Evolutionary conservation across 805 yeast genomes (phyloP).

Genomic region (Schizosaccharomyces cryophilus): DNA sequence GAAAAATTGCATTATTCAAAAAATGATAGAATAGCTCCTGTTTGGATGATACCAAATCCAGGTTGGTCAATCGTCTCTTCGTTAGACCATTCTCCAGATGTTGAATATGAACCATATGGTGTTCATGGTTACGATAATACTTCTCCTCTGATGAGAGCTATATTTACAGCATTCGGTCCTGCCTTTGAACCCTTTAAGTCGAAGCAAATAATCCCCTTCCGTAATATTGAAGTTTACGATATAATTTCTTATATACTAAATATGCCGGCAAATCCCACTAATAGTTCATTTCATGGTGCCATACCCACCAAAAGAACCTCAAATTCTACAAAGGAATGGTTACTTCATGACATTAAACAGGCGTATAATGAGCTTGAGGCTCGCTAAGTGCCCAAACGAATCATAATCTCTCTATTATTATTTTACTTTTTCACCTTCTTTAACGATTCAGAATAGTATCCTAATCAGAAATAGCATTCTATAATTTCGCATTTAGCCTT

Average conservation of each 20-base stretch:
- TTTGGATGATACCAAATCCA: conserved; percentile 63
- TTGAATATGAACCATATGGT: conserved; percentile 38
- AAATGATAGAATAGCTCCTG: conserved; percentile 45
- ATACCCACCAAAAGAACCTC: conserved; percentile 4
- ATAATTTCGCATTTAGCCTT: neutral
- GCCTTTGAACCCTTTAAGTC: conserved; percentile 24
- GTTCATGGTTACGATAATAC: conserved; percentile 69
- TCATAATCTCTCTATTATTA: neutral
- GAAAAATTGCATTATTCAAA: conserved; percentile 34
- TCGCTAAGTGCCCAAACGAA: no score
- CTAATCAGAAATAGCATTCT: neutral
- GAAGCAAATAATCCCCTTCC: conserved; percentile 32
- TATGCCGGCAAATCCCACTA: conserved; percentile 29
- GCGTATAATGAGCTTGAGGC: neutral
- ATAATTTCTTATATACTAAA: conserved; percentile 43
- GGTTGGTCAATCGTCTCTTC: conserved; percentile 55
- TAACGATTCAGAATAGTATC: neutral
- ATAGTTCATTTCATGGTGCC: conserved; percentile 20
- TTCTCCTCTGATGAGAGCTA: conserved; percentile 57
- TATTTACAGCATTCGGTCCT: conserved; percentile 65
- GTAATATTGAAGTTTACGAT: conserved; percentile 49
- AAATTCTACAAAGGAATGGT: neutral
- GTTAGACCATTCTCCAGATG: conserved; percentile 26
- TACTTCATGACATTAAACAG: neutral
- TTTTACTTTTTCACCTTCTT: neutral